Percentiles rank a stretch among this genome's conserved stretches.
These are phyloP conservation scores for Zizania latifolia DNA, from an alignment of 176 grass and related monocot genomes.

Conservation along the genomic window DNA sequence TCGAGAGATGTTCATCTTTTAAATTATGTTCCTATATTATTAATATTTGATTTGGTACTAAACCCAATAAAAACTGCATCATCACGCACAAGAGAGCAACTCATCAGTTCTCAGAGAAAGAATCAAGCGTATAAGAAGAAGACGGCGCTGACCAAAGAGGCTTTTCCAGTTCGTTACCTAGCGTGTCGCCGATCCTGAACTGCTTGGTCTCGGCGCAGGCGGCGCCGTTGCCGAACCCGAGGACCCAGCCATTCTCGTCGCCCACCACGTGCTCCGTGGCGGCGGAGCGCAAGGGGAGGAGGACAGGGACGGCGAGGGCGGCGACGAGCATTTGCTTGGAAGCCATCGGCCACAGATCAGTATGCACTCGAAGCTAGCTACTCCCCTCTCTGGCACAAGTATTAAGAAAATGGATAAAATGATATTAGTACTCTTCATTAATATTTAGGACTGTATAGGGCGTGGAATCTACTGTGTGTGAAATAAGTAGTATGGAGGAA, in stretches of 20 bases:
- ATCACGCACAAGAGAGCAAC: background rate
- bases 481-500: too few species aligned
- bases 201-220: constrained; percentile 32
- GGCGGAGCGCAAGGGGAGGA: background rate
- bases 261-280: constrained; percentile 42
- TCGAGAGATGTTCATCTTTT: too few species aligned
- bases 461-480: too few species aligned
- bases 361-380: background rate
- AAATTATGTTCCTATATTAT: too few species aligned
- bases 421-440: too few species aligned
- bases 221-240: constrained; percentile 24
- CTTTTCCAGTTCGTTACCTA: constrained; percentile 41
- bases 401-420: too few species aligned
- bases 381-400: too few species aligned
- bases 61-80: too few species aligned
- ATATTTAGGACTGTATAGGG: too few species aligned
- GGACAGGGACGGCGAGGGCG: background rate
- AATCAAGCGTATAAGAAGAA: background rate
- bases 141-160: background rate
- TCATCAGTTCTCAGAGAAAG: background rate
- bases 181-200: constrained; percentile 50
- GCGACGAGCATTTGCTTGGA: constrained; percentile 26
- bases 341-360: constrained; percentile 44
- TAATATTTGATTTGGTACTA: too few species aligned
- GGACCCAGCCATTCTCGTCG: constrained; percentile 29